phyloP scores from a whole-genome alignment of 495 filamentous ascomycete genomes.

The Glonium stellatum region DNA sequence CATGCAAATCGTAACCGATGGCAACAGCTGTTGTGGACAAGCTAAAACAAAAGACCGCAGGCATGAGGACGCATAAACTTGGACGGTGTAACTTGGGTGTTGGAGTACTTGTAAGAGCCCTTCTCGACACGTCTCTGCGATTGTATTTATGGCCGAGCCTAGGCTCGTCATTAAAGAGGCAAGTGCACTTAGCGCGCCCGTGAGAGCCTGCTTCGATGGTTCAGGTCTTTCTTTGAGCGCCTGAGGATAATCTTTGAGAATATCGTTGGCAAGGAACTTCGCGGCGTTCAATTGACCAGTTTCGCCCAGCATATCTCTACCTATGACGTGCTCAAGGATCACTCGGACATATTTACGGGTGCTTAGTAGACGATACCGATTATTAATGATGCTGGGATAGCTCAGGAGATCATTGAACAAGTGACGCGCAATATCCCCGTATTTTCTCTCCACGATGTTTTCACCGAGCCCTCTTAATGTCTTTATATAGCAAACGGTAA shows the following conservation, averaged over 20 bases:
- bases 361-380: conserved; percentile 80
- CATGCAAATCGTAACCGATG: conserved; percentile 91
- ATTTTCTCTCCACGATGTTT: conserved; percentile 69
- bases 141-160: conserved; percentile 67
- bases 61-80: conserved; percentile 78
- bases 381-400: conserved; percentile 65
- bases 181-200: conserved; percentile 71
- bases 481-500: conserved; percentile 80
- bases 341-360: conserved; percentile 79
- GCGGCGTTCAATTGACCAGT: conserved; percentile 77
- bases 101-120: conserved; percentile 84
- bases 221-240: conserved; percentile 85
- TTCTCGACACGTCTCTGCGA: conserved; percentile 78
- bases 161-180: conserved; percentile 70
- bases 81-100: conserved; percentile 93
- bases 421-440: conserved; percentile 71
- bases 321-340: conserved; percentile 78
- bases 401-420: conserved; percentile 74
- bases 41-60: conserved; percentile 81
- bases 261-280: conserved; percentile 72
- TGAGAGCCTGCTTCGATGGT: conserved; percentile 78
- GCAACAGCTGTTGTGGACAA: conserved; percentile 83
- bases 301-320: conserved; percentile 75
- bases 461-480: conserved; percentile 68
- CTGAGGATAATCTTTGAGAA: conserved; percentile 92